Evolutionary conservation across 768 basidiomycete genomes (phyloP).

Genomic region (Trametes gibbosa): DNA sequence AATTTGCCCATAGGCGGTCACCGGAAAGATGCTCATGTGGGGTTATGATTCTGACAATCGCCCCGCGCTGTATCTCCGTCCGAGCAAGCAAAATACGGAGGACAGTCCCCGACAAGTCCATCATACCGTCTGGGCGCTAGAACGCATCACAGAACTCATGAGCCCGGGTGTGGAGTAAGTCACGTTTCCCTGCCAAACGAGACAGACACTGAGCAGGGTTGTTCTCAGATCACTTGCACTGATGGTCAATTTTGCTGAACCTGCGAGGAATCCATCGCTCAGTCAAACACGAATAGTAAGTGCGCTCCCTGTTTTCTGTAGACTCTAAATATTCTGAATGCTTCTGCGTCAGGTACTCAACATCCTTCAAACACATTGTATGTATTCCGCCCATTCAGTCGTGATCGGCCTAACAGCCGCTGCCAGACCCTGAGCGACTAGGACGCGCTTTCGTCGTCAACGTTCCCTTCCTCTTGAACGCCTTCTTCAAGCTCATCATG

Average conservation of each 20-base stretch:
- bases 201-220: neutral
- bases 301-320: neutral
- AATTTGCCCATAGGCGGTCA: constrained; percentile 52
- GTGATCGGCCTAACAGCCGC: neutral
- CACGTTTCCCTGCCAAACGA: neutral
- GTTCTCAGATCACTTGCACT: constrained; percentile 56
- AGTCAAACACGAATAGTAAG: constrained; percentile 37
- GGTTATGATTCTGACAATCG: constrained; percentile 69
- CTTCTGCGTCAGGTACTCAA: constrained; percentile 26
- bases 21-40: constrained; percentile 78
- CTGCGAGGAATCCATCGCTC: constrained; percentile 55
- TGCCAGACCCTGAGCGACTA: constrained; percentile 70
- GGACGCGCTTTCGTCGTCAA: constrained; percentile 72
- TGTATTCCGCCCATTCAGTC: neutral
- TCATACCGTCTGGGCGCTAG: constrained; percentile 73
- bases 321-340: neutral
- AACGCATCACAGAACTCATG: constrained; percentile 75
- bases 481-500: constrained; percentile 74
- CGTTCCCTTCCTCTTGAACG: constrained; percentile 73
- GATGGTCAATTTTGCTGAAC: constrained; percentile 77
- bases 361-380: constrained; percentile 73
- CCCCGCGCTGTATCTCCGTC: constrained; percentile 68
- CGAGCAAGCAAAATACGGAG: constrained; percentile 75
- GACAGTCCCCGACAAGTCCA: constrained; percentile 70
- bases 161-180: constrained; percentile 78